phyloP scores from a whole-genome alignment of 2,329 filamentous ascomycete species.

The Dothideomycetidae sp. region DNA sequence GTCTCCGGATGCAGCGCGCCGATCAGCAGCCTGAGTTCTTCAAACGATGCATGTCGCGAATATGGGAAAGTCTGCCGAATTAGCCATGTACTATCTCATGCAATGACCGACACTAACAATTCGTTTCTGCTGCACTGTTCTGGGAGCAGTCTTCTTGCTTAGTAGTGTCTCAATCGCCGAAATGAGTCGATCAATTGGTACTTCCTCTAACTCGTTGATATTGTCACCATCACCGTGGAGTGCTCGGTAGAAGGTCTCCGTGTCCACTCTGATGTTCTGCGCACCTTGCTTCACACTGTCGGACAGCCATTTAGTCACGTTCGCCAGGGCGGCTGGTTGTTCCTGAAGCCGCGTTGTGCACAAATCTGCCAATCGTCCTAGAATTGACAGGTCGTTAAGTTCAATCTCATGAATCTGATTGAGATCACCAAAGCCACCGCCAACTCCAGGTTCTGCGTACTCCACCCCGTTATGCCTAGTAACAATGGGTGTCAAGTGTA shows the following conservation, averaged over 20 bases:
- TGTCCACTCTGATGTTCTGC: slow-evolving; percentile 15
- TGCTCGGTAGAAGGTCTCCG: slow-evolving; percentile 9
- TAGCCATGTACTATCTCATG: neutral
- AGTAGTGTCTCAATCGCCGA: slow-evolving; percentile 20
- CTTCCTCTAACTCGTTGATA: slow-evolving; percentile 14
- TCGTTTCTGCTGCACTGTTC: slow-evolving; percentile 14
- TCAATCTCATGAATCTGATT: slow-evolving; percentile 54
- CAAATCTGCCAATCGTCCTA: slow-evolving; percentile 40
- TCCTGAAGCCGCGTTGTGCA: slow-evolving; percentile 29
- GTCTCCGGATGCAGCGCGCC: slow-evolving; percentile 56
- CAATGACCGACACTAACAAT: slow-evolving; percentile 15
- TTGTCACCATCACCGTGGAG: slow-evolving; percentile 10
- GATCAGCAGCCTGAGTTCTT: slow-evolving; percentile 61
- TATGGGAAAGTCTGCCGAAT: slow-evolving; percentile 52
- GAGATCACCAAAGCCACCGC: slow-evolving; percentile 65
- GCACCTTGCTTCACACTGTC: slow-evolving; percentile 14
- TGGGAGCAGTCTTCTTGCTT: slow-evolving; percentile 14
- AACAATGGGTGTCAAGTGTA: slow-evolving; percentile 69
- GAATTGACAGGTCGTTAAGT: slow-evolving; percentile 32
- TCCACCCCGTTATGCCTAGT: slow-evolving; percentile 48
- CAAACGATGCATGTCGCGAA: slow-evolving; percentile 77
- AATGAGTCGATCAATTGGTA: slow-evolving; percentile 21
- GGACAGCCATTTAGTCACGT: slow-evolving; percentile 23
- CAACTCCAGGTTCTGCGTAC: slow-evolving; percentile 59
- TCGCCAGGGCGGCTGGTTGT: slow-evolving; percentile 21